These are phyloP conservation scores for Pythium diclinum DNA, from an alignment of 352 stramenopile species.

Conservation along the genomic window DNA sequence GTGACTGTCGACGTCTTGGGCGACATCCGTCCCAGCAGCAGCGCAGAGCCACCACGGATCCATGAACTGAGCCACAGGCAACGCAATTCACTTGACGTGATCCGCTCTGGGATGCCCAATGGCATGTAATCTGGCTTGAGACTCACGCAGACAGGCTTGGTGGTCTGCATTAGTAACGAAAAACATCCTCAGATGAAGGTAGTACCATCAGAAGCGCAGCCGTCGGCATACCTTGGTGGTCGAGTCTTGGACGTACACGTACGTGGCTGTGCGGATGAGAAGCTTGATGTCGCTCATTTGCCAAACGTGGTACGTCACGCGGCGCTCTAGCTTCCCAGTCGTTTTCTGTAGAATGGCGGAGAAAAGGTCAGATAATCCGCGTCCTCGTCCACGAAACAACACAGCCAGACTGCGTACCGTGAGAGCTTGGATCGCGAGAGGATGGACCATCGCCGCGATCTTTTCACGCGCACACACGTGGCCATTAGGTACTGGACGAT, in stretches of 20 bases:
- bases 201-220: background rate
- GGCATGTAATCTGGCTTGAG: constrained; percentile 66
- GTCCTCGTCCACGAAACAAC: too few relatives aligned
- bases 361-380: too few relatives aligned
- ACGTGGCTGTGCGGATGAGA: constrained; percentile 54
- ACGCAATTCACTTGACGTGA: constrained; percentile 57
- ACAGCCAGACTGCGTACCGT: constrained; percentile 26
- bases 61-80: constrained; percentile 77
- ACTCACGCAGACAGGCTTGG: constrained; percentile 51
- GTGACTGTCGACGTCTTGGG: constrained; percentile 31
- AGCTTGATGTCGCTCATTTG: constrained; percentile 48
- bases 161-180: background rate
- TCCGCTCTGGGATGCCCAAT: constrained; percentile 48
- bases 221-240: constrained; percentile 1
- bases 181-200: too few relatives aligned
- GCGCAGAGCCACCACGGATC: constrained; percentile 54
- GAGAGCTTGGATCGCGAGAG: constrained; percentile 29
- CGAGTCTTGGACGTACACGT: constrained; percentile 27
- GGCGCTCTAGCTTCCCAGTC: constrained; percentile 5
- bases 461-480: constrained; percentile 29
- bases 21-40: constrained; percentile 50
- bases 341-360: background rate
- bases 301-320: constrained; percentile 67
- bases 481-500: constrained; percentile 30
- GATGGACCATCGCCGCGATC: constrained; percentile 20